Percentiles rank a stretch among this genome's conserved stretches.
phyloP scores from a whole-genome alignment of 208 protist species.

The Crithidia brevicula region DNA sequence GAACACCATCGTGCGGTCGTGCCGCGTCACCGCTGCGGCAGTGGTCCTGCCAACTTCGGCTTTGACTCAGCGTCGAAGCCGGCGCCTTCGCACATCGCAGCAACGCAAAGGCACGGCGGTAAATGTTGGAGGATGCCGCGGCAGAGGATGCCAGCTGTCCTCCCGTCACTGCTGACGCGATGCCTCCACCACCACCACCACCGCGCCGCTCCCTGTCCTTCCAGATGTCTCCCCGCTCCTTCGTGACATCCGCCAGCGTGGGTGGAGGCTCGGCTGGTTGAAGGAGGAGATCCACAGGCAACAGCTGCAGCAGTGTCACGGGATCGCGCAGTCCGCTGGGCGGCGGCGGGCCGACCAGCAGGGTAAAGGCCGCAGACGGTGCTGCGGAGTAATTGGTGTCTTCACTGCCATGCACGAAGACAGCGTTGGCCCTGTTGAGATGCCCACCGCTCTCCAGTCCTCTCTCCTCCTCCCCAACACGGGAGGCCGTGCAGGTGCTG shows the following conservation, averaged over 20 bases:
- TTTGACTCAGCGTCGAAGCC: not conserved
- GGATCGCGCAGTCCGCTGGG: slow-evolving; percentile 21
- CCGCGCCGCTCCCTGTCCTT: no score
- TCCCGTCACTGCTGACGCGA: no score
- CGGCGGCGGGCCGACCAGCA: not conserved
- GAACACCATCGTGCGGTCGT: not conserved
- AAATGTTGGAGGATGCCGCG: not conserved
- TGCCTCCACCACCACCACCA: no score
- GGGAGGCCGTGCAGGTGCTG: not conserved
- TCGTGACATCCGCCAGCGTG: not conserved
- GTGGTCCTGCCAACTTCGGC: not conserved
- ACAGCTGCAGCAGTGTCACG: slow-evolving; percentile 13
- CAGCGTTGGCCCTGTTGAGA: not conserved
- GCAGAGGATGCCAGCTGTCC: no score
- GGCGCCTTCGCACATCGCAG: slow-evolving; percentile 11
- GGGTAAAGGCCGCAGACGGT: slow-evolving; percentile 1
- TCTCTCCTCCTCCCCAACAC: not conserved
- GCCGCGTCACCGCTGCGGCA: not conserved
- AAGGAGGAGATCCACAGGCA: slow-evolving; percentile 17
- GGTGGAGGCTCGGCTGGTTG: no score
- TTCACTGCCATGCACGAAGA: not conserved
- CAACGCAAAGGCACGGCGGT: slow-evolving; percentile 15
- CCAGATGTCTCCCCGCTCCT: no score
- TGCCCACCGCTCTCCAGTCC: not conserved
- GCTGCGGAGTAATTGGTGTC: not conserved